Conservation (phyloP, 163 green algal species). For the Scenedesmus sp. region DNA sequence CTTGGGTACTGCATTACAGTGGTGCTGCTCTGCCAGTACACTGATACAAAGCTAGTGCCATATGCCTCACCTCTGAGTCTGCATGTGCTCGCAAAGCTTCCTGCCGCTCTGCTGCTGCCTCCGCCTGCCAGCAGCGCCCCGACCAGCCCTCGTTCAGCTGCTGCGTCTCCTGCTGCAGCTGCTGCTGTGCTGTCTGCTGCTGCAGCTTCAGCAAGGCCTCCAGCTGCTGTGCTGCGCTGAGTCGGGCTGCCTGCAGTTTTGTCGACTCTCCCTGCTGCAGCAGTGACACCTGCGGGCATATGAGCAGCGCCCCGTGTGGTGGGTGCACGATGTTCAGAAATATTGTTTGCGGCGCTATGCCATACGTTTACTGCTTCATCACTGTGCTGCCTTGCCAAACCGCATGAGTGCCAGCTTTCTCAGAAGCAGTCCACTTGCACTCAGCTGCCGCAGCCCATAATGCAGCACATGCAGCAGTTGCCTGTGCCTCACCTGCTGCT, state of each 20-base stretch:
- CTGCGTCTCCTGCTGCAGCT: background rate
- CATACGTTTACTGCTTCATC: no score
- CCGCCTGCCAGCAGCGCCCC: background rate
- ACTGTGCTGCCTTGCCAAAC: background rate
- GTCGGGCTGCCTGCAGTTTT: constrained; percentile 8
- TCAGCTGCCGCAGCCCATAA: background rate
- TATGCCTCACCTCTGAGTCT: constrained; percentile 11
- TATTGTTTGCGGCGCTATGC: no score
- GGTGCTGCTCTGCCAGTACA: no score
- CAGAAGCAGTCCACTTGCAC: background rate
- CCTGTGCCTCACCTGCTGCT: background rate
- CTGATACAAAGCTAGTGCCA: background rate
- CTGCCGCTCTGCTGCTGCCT: constrained; percentile 5
- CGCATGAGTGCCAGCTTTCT: background rate
- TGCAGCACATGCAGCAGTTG: background rate
- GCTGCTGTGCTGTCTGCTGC: background rate
- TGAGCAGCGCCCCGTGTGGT: background rate
- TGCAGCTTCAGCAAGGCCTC: background rate
- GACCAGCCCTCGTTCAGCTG: background rate
- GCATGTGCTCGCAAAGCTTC: background rate
- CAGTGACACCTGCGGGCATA: background rate
- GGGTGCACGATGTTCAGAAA: background rate
- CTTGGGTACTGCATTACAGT: no score
- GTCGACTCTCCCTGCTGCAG: background rate
- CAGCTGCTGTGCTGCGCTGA: constrained; percentile 27